phyloP scores from a whole-genome alignment of 257 asterid species.

The Solanum pennellii region DNA sequence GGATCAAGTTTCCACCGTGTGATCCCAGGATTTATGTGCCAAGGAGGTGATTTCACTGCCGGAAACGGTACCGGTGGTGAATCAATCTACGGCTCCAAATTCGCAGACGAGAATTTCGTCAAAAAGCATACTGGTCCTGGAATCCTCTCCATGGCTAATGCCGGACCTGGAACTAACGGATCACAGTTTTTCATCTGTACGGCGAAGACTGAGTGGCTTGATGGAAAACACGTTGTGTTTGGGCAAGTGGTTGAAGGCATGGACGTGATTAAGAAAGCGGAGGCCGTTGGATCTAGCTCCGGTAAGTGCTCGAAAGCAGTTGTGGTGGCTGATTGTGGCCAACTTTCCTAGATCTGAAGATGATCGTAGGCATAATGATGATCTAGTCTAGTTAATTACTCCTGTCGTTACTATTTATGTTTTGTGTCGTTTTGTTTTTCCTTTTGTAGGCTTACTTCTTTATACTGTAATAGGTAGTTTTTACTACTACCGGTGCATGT shows the following conservation, averaged over 20 bases:
- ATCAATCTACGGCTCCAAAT: conserved; percentile 59
- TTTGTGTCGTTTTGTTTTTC: background rate
- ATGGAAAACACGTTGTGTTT: conserved; percentile 66
- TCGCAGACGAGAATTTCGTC: conserved; percentile 52
- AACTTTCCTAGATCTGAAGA: conserved; percentile 22
- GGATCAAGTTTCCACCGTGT: conserved; percentile 55
- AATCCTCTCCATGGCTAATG: conserved; percentile 60
- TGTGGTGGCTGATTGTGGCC: conserved; percentile 43
- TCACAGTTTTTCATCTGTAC: conserved; percentile 69
- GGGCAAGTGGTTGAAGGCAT: conserved; percentile 54
- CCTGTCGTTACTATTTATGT: background rate
- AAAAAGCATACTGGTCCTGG: conserved; percentile 61
- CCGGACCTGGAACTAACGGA: conserved; percentile 55
- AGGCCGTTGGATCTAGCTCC: conserved; percentile 36
- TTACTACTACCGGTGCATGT: background rate
- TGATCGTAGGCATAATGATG: background rate
- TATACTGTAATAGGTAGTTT: background rate
- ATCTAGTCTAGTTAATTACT: background rate
- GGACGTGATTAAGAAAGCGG: conserved; percentile 34
- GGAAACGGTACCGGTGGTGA: conserved; percentile 78
- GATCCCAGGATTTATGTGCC: conserved; percentile 50
- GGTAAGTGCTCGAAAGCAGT: conserved; percentile 41
- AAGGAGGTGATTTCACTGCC: conserved; percentile 69
- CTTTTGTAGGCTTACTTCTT: background rate
- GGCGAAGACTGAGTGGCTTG: conserved; percentile 48